Base-by-base conservation (phyloP, 139 green algal species). In the Zygnema cylindricum region DNA sequence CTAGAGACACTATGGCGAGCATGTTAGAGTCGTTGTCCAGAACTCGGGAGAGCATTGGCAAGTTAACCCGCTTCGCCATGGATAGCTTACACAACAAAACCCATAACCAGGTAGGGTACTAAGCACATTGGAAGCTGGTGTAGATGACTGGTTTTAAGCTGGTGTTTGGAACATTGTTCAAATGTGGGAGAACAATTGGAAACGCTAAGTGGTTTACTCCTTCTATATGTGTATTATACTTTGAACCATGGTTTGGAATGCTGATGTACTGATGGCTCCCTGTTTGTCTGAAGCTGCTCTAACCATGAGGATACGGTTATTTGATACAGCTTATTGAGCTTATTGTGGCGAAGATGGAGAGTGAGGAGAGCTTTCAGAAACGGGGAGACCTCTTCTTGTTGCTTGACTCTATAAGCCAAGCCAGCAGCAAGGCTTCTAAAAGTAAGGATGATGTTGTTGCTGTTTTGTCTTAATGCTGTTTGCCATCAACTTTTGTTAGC, bases 371-470 rank as follows among this genome's bases (percentile, higher is more conserved):
- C 54, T 69, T 69, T 22, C 25, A 54, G 32, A 43, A 54, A 22
- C 38, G 76, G 32, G 38, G 79, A 69, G 83, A 88, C 83, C 69
- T 85, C 83, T 88, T 88, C 54, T 88, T 88, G 7, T 76, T 88
- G 32, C 49, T 88, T 11, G 83, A 88, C 69, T 88, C 83, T 57
- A 88, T 88, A 32, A 85, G 69, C 1, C 83, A 88, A 43, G 38
- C 38, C 3, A 55, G 36, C 36, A 41, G 38, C 71, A 79, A 79
- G 38, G 71, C 36, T 16, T 38, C 71, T 16, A 79, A 79, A 16
- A 79, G 71, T 79, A 16, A 63, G 49, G 16, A 25, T 25, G 7
- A 63, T 63, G 16, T 63, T 63, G 49, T n/a, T n/a, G n/a, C n/a
- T n/a, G n/a, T n/a, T n/a, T n/a, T n/a, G n/a, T n/a, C n/a, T n/a